phyloP scores from a whole-genome alignment of 345 rosid genomes.

The Brassica rapa region DNA sequence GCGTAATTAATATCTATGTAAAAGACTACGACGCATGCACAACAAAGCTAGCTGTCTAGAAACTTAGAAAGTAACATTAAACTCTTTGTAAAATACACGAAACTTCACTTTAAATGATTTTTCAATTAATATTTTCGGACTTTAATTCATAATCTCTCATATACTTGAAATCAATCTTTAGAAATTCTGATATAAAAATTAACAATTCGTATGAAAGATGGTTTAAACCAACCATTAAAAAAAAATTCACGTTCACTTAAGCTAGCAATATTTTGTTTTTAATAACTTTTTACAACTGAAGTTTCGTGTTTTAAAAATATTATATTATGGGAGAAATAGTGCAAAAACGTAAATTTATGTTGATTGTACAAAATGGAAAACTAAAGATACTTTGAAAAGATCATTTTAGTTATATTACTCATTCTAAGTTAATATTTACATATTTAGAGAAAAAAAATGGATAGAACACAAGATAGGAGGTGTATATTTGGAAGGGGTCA shows the following conservation, averaged over 20 bases:
- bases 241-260: not conserved
- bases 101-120: no score
- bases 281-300: not conserved
- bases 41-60: no score
- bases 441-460: not conserved
- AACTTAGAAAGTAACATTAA: no score
- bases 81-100: no score
- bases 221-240: not conserved
- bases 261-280: not conserved
- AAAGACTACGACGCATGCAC: no score
- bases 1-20: not conserved
- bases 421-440: not conserved
- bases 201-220: not conserved
- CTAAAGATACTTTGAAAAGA: not conserved
- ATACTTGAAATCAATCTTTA: no score
- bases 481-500: not conserved
- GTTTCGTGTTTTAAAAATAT: not conserved
- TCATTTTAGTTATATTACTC: not conserved
- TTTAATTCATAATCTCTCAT: no score
- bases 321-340: not conserved
- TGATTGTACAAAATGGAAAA: not conserved
- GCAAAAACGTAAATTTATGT: not conserved
- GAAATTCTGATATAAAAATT: no score
- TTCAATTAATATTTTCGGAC: no score
- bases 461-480: not conserved